Base-by-base conservation (phyloP, 2,329 filamentous ascomycete species). In the Colletotrichum falcatum region DNA sequence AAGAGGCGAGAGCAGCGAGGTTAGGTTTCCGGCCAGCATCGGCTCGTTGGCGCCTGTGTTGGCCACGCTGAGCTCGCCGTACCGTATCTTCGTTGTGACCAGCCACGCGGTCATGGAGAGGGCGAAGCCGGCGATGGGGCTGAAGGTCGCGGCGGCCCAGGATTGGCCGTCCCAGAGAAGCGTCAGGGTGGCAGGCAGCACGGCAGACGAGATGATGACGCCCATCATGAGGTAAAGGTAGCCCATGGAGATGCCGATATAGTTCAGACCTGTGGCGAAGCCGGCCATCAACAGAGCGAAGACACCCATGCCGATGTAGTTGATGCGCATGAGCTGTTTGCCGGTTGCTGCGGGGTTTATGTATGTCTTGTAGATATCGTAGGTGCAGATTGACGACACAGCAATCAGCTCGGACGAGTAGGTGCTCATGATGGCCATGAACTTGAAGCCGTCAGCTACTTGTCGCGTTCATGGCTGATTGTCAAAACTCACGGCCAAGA, bases 351-450 rank as follows among this genome's bases (percentile, higher is more conserved):
- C 76, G 0, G 92, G 92, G 67, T 95, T 91, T 81, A 94, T 86
- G 77, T 97, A 97, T 2, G 90, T 93, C 74, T 94, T 91, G 81
- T 95, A 95, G 73, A 95, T 88, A 76, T 95, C 91, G 77, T 95
- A 96, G 1, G 93, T 95, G 80, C 62, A 79, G 80, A 97, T 97
- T 11, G 92, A 94, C 1, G 92, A 95, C 1, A 97, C 93, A 2
- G 94, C 93, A 68, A 97, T 95, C 7, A 97, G 83, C 78, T 97
- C 92, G 0, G 94, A 91, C 1, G 92, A 95, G 73, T 92, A 92
- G 0, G 94, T 92, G 1, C 90, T 94, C 0, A 94, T 97, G 28
- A 97, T 94, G 28, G 95, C 94, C 90, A 97, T 94, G 84, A 97
- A 97, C 71, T 73, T 6, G 1, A 5, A 37, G 9, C 3, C 11